Conservation (phyloP, 83 land plant genomes). For the Picea abies region DNA sequence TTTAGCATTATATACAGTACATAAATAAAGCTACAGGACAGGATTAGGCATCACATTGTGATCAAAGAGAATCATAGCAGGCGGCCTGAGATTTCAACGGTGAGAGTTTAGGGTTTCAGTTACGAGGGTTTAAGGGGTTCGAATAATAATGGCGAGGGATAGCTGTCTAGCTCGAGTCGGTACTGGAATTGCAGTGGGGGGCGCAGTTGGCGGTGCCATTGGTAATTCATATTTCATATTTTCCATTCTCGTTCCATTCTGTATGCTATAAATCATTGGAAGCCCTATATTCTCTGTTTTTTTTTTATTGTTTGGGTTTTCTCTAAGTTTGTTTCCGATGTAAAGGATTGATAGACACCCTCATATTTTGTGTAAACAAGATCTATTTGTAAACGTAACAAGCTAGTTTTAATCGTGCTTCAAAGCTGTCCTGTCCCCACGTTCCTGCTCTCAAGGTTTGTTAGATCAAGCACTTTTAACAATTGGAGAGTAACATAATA, state of each 20-base stretch:
- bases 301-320: background rate
- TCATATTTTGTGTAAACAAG: too few species aligned
- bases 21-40: too few species aligned
- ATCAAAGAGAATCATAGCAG: background rate
- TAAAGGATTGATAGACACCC: too few species aligned
- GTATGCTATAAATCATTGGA: constrained; percentile 4
- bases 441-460: too few species aligned
- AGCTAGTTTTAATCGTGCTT: too few species aligned
- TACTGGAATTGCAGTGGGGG: constrained; percentile 59
- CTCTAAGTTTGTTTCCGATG: background rate
- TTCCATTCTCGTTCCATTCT: constrained; percentile 1
- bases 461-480: too few species aligned
- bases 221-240: constrained; percentile 24
- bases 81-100: background rate
- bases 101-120: background rate
- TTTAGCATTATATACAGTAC: too few species aligned
- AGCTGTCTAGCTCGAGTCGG: constrained; percentile 57
- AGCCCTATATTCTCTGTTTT: background rate
- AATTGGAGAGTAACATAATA: too few species aligned
- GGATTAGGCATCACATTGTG: too few species aligned
- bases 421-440: too few species aligned
- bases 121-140: background rate
- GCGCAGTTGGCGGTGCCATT: constrained; percentile 69
- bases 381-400: too few species aligned
- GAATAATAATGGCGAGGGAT: constrained; percentile 47